These are phyloP conservation scores for Microascus cirrosus DNA, from an alignment of 2,329 filamentous ascomycete species.

Conservation along the genomic window DNA sequence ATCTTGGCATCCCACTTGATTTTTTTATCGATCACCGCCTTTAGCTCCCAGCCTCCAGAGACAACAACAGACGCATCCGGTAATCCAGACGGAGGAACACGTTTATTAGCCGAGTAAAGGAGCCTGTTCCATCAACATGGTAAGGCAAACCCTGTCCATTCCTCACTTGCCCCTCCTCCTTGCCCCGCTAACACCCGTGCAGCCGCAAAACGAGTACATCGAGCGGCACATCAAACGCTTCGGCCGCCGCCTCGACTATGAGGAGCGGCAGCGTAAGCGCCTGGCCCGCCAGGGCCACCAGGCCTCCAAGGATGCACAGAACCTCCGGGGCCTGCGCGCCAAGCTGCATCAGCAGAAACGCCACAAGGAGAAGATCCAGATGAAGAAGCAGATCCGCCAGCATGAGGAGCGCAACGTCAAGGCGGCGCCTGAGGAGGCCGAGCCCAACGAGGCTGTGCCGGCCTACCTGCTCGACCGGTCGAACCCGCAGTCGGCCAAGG, in stretches of 20 bases:
- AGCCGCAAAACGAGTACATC: constrained; percentile 70
- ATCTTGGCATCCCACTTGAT: neutral
- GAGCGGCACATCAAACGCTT: constrained; percentile 56
- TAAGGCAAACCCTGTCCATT: neutral
- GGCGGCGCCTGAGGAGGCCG: constrained; percentile 61
- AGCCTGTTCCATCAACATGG: neutral
- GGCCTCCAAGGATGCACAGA: constrained; percentile 82
- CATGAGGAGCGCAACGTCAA: constrained; percentile 97
- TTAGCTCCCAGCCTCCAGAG: neutral
- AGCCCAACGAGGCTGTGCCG: constrained; percentile 71
- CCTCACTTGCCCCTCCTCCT: neutral
- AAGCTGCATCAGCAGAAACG: constrained; percentile 92
- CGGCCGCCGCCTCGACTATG: constrained; percentile 57
- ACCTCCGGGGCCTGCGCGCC: constrained; percentile 78
- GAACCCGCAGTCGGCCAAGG: constrained; percentile 49
- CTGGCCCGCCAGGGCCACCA: constrained; percentile 82
- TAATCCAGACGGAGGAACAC: neutral
- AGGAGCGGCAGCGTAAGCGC: constrained; percentile 82
- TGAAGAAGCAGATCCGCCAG: constrained; percentile 87
- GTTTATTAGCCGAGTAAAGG: neutral
- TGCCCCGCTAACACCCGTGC: constrained; percentile 11
- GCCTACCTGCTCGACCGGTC: constrained; percentile 86
- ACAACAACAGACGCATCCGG: neutral
- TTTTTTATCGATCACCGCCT: neutral
- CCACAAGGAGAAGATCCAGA: constrained; percentile 96